Evolutionary conservation across 2,329 filamentous ascomycete species (phyloP), one percentile per base, ranked within the genome.

Genomic region (Fusarium subtropicale): DNA sequence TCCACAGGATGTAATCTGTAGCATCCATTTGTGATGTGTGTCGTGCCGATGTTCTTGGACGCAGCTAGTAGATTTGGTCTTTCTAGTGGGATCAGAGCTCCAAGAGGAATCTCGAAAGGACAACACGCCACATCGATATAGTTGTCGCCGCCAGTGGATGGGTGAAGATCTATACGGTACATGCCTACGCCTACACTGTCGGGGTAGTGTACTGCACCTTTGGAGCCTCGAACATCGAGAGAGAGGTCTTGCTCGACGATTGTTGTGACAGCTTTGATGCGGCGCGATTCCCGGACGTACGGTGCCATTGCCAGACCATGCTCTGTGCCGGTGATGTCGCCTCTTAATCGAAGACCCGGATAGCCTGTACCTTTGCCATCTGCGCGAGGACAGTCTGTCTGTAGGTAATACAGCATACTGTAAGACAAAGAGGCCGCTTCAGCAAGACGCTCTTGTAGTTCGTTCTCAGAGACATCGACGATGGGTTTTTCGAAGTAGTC

Each of bases 61-160:
- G 72, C 74, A 1, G 74, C 74, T 2, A 75, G 47, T 4, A 76
- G 26, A 15, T 76, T 76, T 0, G 70, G 45, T 3, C 65, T 64
- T 8, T 65, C 60, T 2, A 30, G 9, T 0, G 74, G 74, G 12
- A 76, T 70, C 44, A 76, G 33, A 0, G 74, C 72, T 0, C 74
- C 74, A 0, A 76, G 58, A 0, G 74, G 74, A 2, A 76, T 76
- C 55, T 76, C 68, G 8, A 76, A 76, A 3, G 74, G 74, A 31
- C 74, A 76, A 45, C 74, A 76, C 3, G 74, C 74, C 2, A 75
- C 69, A 9, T 76, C 74, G 41, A 76, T 76, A 56, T 76, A 76
- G 38, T 76, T 76, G 20, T 76, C 73, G 7, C 73, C 73, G 4
- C 74, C 74, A 0, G 74, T 76, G 0, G 74, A 76, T 0, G 74